These are phyloP conservation scores for Aspergillus sclerotialis DNA, from an alignment of 2,329 filamentous ascomycete species.

Conservation along the genomic window DNA sequence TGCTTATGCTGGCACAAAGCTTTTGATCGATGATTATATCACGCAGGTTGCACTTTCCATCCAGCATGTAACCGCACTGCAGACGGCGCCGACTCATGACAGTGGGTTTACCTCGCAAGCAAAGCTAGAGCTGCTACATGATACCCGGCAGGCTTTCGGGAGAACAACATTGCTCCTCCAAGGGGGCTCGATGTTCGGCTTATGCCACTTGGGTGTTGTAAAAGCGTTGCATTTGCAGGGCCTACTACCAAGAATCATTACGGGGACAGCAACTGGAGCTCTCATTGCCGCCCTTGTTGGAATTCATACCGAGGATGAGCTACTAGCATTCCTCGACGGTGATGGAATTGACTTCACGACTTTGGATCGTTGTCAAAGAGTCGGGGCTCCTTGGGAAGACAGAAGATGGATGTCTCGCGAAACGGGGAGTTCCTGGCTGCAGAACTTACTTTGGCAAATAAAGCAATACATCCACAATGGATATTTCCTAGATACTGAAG, in stretches of 20 bases:
- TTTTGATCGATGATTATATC: slow-evolving; percentile 85
- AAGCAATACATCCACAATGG: slow-evolving; percentile 66
- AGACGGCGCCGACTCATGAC: slow-evolving; percentile 47
- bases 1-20: slow-evolving; percentile 81
- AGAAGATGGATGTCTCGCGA: slow-evolving; percentile 13
- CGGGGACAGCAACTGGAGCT: slow-evolving; percentile 83
- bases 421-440: slow-evolving; percentile 35
- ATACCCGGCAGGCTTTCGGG: slow-evolving; percentile 82
- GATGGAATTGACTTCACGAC: slow-evolving; percentile 76
- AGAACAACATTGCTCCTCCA: slow-evolving; percentile 79
- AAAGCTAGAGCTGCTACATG: slow-evolving; percentile 79
- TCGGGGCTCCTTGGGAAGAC: slow-evolving; percentile 5
- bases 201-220: slow-evolving; percentile 85
- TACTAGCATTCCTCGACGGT: slow-evolving; percentile 68
- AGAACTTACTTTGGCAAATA: slow-evolving; percentile 60
- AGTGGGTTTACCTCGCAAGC: slow-evolving; percentile 60
- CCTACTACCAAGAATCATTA: slow-evolving; percentile 80
- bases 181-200: slow-evolving; percentile 82
- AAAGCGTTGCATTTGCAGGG: slow-evolving; percentile 77
- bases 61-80: slow-evolving; percentile 64
- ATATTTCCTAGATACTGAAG: slow-evolving; percentile 74
- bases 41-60: slow-evolving; percentile 75
- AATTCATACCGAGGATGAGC: slow-evolving; percentile 78
- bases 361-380: slow-evolving; percentile 49
- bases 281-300: slow-evolving; percentile 83